Evolutionary conservation across 2,329 filamentous ascomycete species (phyloP), one percentile per base, ranked within the genome.

Genomic region (Aspergillus neoniger): DNA sequence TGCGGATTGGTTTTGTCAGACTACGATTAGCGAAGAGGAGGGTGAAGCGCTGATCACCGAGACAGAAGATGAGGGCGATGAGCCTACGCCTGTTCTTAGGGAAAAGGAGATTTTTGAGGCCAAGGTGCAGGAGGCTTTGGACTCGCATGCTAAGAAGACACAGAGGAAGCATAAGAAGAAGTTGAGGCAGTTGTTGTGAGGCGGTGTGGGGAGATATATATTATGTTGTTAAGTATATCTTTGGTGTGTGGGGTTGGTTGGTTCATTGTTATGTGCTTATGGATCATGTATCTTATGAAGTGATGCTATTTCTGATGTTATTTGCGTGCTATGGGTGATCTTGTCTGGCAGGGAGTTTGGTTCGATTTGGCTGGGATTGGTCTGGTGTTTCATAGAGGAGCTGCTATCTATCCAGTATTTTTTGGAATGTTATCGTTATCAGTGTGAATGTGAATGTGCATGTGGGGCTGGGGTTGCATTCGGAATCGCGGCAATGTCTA

Each of bases 1-100:
- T 3, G 53, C 78, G 60, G 80, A 82, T 68, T 80, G 79, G 75
- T 48, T 80, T 17, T 73, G 72, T 61, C 77, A 78, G 39, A 80
- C 79, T 14, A 72, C 67, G 5, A 65, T 76, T 32, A 70, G 80
- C 17, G 73, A 80, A 55, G 80, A 80, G 66, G 72, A 83, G 4
- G 73, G 82, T 25, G 83, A 85, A 49, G 83, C 85, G 67, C 21
- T 21, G 15, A 41, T 23, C n/a, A 3, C 43, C 1, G 30, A 41
- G 14, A n/a, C 38, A 2, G 21, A 43, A 1, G 19, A 41, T 10
- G 32, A 47, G 6, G 19, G 32, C 15, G 52, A 41, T 12, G 38
- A 28, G 32, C 12, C 32, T 36, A 14, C 32, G 12, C 32, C 32
- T 1, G 32, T 36, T 36, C 12, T 15, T 36, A 36, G 32, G 32